Conservation (phyloP, 352 stramenopile species). For the Globisporangium cederbergense region DNA sequence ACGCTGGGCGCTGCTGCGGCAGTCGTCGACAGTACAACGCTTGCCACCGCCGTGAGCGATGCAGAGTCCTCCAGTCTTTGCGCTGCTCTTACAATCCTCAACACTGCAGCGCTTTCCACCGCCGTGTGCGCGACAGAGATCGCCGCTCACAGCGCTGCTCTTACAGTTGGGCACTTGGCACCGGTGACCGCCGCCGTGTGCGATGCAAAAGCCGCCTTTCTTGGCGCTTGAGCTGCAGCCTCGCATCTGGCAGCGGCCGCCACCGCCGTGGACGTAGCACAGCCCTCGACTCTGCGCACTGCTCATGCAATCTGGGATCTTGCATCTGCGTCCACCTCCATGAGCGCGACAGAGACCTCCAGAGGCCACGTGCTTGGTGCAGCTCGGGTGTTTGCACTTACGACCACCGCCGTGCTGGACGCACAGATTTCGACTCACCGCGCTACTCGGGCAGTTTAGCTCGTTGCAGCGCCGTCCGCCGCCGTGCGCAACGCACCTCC, state of each 20-base stretch:
- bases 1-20: constrained; percentile 74
- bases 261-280: constrained; percentile 82
- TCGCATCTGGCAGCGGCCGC: constrained; percentile 68
- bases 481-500: constrained; percentile 63
- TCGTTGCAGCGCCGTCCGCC: constrained; percentile 50
- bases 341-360: constrained; percentile 78
- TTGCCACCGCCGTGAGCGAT: constrained; percentile 84
- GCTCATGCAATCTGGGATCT: constrained; percentile 73
- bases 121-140: constrained; percentile 80
- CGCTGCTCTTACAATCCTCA: constrained; percentile 68
- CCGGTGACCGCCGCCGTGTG: constrained; percentile 78
- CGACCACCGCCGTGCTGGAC: constrained; percentile 66
- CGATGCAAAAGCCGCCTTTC: constrained; percentile 83
- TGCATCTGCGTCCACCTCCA: constrained; percentile 70
- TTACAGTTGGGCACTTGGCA: constrained; percentile 70
- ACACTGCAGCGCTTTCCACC: constrained; percentile 74
- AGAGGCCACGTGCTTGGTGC: constrained; percentile 77
- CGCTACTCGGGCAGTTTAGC: constrained; percentile 40
- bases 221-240: constrained; percentile 79
- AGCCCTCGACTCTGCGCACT: constrained; percentile 78
- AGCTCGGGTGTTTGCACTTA: constrained; percentile 63
- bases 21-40: constrained; percentile 67
- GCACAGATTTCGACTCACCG: constrained; percentile 58
- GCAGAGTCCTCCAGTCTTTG: constrained; percentile 80
- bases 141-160: constrained; percentile 73